Percentiles rank a stretch among this genome's conserved stretches.
These are phyloP conservation scores for Fusarium mundagurra DNA, from an alignment of 2,329 filamentous ascomycete genomes.

Conservation along the genomic window DNA sequence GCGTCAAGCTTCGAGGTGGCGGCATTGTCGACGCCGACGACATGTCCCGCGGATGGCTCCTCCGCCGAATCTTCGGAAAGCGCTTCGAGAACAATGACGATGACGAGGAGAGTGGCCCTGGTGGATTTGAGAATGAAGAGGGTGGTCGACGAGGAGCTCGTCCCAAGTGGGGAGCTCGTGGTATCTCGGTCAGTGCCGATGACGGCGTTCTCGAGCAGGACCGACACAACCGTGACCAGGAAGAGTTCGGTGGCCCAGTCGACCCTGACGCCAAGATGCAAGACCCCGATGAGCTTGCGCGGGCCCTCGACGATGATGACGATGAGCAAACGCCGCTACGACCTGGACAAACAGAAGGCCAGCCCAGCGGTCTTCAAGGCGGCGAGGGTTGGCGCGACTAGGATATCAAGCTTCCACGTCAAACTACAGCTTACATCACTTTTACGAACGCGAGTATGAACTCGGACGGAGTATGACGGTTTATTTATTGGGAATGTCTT, in stretches of 20 bases:
- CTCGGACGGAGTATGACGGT: slow-evolving; percentile 33
- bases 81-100: slow-evolving; percentile 57
- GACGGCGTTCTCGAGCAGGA: slow-evolving; percentile 66
- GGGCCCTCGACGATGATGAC: slow-evolving; percentile 66
- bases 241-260: slow-evolving; percentile 57
- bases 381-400: slow-evolving; percentile 60
- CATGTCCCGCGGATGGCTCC: slow-evolving; percentile 83
- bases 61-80: slow-evolving; percentile 79
- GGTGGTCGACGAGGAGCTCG: slow-evolving; percentile 48
- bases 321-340: slow-evolving; percentile 49
- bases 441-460: slow-evolving; percentile 15
- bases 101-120: slow-evolving; percentile 69
- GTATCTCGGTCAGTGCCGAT: slow-evolving; percentile 74
- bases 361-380: slow-evolving; percentile 54
- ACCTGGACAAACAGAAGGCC: slow-evolving; percentile 43
- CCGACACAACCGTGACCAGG: slow-evolving; percentile 56
- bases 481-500: slow-evolving; percentile 32
- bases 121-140: slow-evolving; percentile 54
- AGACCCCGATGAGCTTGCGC: slow-evolving; percentile 72
- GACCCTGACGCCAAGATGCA: slow-evolving; percentile 74
- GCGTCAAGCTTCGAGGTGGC: slow-evolving; percentile 89
- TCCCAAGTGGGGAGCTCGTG: slow-evolving; percentile 70
- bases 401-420: neutral
- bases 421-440: neutral
- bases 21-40: slow-evolving; percentile 92